These are phyloP conservation scores for Talaromyces sp. DNA, from an alignment of 2,329 filamentous ascomycete species.

Conservation along the genomic window DNA sequence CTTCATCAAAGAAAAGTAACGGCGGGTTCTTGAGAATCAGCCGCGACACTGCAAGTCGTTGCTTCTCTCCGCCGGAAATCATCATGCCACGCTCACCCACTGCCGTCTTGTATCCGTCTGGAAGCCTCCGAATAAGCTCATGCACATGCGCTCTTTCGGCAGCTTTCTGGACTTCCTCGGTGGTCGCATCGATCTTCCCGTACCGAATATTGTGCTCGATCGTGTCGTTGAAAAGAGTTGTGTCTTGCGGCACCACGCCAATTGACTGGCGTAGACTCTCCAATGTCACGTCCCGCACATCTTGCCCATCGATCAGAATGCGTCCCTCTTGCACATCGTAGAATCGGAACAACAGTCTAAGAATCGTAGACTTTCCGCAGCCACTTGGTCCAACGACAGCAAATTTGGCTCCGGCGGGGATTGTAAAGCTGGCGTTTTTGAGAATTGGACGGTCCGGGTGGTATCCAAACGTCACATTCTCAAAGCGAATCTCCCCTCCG, in stretches of 20 bases:
- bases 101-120: conserved; percentile 83
- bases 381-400: conserved; percentile 92
- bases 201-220: conserved; percentile 96
- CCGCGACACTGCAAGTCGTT: conserved; percentile 77
- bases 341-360: conserved; percentile 86
- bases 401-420: conserved; percentile 92
- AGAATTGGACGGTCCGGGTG: conserved; percentile 81
- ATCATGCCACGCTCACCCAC: conserved; percentile 94
- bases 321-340: conserved; percentile 84
- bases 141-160: conserved; percentile 81
- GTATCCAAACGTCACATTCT: conserved; percentile 94
- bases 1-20: conserved; percentile 90
- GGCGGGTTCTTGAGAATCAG: conserved; percentile 85
- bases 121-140: conserved; percentile 72
- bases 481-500: conserved; percentile 87
- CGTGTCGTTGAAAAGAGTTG: conserved; percentile 92
- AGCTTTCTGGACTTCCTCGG: conserved; percentile 68
- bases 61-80: conserved; percentile 94
- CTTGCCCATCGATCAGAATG: conserved; percentile 89
- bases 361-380: conserved; percentile 91
- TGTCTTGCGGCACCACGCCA: conserved; percentile 95
- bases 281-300: conserved; percentile 75
- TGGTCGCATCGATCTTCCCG: conserved; percentile 70
- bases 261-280: conserved; percentile 81
- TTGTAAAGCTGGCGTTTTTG: conserved; percentile 76